Evolutionary conservation across 2,329 filamentous ascomycete genomes (phyloP), one percentile per base, ranked within the genome.

Genomic region (Biscogniauxia mediterranea): DNA sequence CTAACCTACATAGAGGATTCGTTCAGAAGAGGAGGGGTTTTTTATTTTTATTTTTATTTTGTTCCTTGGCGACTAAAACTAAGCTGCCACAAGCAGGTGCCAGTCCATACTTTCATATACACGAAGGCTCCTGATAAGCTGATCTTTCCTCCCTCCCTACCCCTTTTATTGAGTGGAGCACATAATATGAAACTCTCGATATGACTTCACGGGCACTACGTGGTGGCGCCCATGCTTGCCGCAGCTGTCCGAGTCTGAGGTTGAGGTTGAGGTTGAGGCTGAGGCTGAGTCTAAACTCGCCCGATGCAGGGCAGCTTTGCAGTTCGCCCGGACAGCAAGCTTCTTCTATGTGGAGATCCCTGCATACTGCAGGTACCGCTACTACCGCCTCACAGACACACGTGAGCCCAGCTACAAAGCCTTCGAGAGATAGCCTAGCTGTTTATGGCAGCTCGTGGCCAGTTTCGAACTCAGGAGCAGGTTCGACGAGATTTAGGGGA

Each of bases 121-220:
- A 5, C 28, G 3, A 9, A 2, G 28, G 2, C 23, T 23, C 28
- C 11, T 4, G 7, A 32, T 32, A 32, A 32, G 7, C 28, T 6
- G 28, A 9, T 13, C 7, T 13, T 13, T 9, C 28, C 28, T 13
- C 23, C 23, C 23, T 13, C 7, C 28, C 28, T 32, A 2, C 28
- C 28, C 7, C 11, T 32, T 13, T 9, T 32, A 32, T 32, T 32
- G 15, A 46, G 38, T 46, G 38, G 15, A 17, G 5, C 55, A 21
- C 19, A 21, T 63, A 67, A 66, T 61, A 68, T 68, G 66, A 65
- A 56, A 62, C 58, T 4, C 53, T 61, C 59, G 52, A 54, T 56
- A 69, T 69, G 67, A 65, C 46, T 60, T 62, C 56, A 52, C 61
- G 64, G 63, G 63, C 66, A 63, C 13, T 68, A 56, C 55, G 61